Evolutionary conservation across 257 asterid genomes (phyloP), one percentile per base, ranked within the genome.

Genomic region (Paraleonurus japonicus): DNA sequence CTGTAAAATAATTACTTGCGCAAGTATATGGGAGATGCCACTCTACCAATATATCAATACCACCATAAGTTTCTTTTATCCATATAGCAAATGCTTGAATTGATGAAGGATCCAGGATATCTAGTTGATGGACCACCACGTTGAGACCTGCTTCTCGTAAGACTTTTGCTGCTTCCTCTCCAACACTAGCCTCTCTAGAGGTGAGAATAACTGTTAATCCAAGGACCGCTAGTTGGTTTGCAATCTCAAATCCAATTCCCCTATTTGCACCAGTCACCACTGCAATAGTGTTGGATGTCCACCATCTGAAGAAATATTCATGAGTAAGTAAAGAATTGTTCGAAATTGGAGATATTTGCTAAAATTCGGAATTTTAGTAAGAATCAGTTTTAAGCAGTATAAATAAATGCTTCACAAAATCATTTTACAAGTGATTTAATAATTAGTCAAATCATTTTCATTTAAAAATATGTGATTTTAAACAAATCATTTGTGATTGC

Each of bases 241-340:
- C 95, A 75, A 86, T 89, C 85, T 93, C 97, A 78, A 83, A 89
- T 27, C 98, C 97, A 20, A 93, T 90, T 60, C 98, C 98, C 76
- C 98, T 84, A 71, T 93, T 93, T 12, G 96, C 90, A 73, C 98
- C 97, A 28, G 98, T 90, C 76, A 93, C 98, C 73, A 90, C 95
- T n/a, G 96, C 98, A 65, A 86, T 32, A 17, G 92, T 87, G 60
- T 82, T 69, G n/a, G 82, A 27, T 8, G 91, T 79, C 97, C 98
- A 93, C 98, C 98, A 93, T 82, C 98, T 90, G 81, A 64, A 74
- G 35, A 50, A 28, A 13, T 0, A 67, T 47, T 26, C 61, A 72
- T 35, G 32, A 62, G 45, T 61, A 20, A 55, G 13, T 7, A 65
- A 33, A 12, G 11, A 32, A 15, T 2, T 15, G 28, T 22, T n/a